Base-by-base conservation (phyloP, 78 protist species). In the Monocercomonoides exilis region DNA sequence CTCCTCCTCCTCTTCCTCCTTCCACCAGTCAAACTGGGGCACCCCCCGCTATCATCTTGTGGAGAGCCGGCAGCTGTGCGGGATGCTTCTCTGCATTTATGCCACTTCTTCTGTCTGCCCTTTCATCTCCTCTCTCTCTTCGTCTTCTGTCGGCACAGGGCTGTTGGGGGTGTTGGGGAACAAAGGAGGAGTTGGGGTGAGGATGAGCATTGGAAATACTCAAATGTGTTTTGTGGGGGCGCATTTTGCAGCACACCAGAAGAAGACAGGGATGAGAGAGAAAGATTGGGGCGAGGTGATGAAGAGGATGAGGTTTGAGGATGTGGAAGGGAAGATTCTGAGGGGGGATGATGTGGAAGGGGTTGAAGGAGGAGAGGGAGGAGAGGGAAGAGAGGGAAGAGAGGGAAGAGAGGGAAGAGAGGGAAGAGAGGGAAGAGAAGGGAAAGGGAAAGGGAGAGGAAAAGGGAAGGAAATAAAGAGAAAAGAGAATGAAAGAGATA, bases 141-240 rank as follows among this genome's bases (percentile, higher is more conserved):
- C 70, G 35, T 29, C 29, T 21, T 21, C 21, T 29, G 70, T 54
- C 35, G 84, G 77, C 29, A 43, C 84, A 21, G 84, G 84, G 21
- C 21, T 80, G 21, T 21, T 80, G 21, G 84, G 84, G 21, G 29
- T 80, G 84, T 21, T 80, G 45, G 81, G 81, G 21, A 80, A 80
- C 45, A 80, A 80, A 21, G 84, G 84, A 21, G 84, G 84, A 34
- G 84, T 80, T 21, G 84, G 77, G 84, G n/a, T 80, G 77, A 32
- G n/a, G n/a, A 32, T 80, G 41, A 29, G 45, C 45, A 33, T 80
- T 41, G 33, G 29, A 21, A 29, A 21, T 21, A 34, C 84, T 21
- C 21, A 29, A 29, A 21, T 80, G n/a, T 33, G 35, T 43, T 21
- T 80, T 21, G 84, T 80, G 41, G 21, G 45, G 33, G 35, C 84